Evolutionary conservation across 139 green algal species (phyloP).

Genomic region (Chlamydomonas sp.): DNA sequence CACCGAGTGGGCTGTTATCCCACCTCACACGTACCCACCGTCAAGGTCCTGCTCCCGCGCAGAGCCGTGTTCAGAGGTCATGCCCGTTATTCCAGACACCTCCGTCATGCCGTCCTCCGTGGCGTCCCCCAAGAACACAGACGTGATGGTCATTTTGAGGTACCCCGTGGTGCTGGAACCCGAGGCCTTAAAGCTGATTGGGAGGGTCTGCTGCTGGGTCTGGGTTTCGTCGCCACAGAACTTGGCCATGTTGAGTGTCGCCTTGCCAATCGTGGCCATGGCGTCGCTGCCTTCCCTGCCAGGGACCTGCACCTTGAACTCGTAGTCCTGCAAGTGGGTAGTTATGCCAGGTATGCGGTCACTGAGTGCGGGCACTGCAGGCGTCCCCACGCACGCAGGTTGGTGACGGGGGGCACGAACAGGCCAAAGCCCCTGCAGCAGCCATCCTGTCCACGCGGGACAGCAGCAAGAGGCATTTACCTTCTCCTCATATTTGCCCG

Average conservation of each 20-base stretch:
- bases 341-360: background rate
- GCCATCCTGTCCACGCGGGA: background rate
- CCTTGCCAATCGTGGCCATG: slow-evolving; percentile 57
- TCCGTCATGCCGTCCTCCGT: slow-evolving; percentile 57
- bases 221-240: slow-evolving; percentile 36
- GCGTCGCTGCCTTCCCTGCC: slow-evolving; percentile 26
- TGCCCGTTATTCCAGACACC: slow-evolving; percentile 60
- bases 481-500: slow-evolving; percentile 61
- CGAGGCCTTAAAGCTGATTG: slow-evolving; percentile 50
- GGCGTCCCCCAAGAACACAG: slow-evolving; percentile 35
- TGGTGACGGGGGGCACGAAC: too few relatives aligned
- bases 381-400: too few relatives aligned
- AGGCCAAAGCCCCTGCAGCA: too few relatives aligned
- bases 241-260: slow-evolving; percentile 56
- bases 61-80: slow-evolving; percentile 44
- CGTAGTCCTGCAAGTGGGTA: slow-evolving; percentile 55
- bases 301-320: slow-evolving; percentile 67
- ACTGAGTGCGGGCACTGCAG: background rate
- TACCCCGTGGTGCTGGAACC: slow-evolving; percentile 55
- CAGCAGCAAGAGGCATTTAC: background rate
- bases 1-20: background rate
- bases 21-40: slow-evolving; percentile 19
- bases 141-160: slow-evolving; percentile 51
- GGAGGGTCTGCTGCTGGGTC: slow-evolving; percentile 38
- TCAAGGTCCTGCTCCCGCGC: slow-evolving; percentile 54